A percentile compares a stretch with the other conserved stretches of the same genome.
These are phyloP conservation scores for Euphorbia peplus DNA, from an alignment of 345 rosid species.

Conservation along the genomic window DNA sequence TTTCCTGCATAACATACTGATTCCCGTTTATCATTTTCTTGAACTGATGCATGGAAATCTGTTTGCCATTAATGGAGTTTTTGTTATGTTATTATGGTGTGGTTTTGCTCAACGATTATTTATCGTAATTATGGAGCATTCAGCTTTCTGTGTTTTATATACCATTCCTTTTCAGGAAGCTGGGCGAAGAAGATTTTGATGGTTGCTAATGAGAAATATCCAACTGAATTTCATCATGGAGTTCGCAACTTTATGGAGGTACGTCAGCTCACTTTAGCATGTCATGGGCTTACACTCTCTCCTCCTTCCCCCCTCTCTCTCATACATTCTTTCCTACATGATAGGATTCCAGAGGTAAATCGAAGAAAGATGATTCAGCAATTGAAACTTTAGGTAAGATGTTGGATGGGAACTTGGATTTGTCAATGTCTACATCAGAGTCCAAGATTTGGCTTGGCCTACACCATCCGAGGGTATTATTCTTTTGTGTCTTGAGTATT, in stretches of 20 bases:
- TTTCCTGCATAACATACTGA: not conserved
- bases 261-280: slow-evolving; percentile 7
- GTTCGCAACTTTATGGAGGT: slow-evolving; percentile 69
- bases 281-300: not conserved
- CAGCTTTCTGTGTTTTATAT: slow-evolving; percentile 2
- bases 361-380: slow-evolving; percentile 48
- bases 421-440: slow-evolving; percentile 43
- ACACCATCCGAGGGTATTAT: slow-evolving; percentile 81
- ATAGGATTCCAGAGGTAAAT: slow-evolving; percentile 49
- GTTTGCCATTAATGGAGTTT: not conserved
- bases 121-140: not conserved
- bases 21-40: not conserved
- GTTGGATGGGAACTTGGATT: slow-evolving; percentile 59
- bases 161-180: slow-evolving; percentile 43
- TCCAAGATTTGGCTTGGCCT: slow-evolving; percentile 81
- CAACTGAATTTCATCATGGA: slow-evolving; percentile 55
- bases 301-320: not conserved
- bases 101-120: not conserved
- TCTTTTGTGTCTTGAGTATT: not conserved
- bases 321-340: not conserved
- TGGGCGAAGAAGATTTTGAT: slow-evolving; percentile 67
- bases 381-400: slow-evolving; percentile 50
- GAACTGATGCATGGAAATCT: not conserved
- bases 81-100: not conserved
- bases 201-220: slow-evolving; percentile 61